Percentiles rank a stretch among this genome's conserved stretches.
These are phyloP conservation scores for Phtheirospermum japonicum DNA, from an alignment of 257 asterid species.

Conservation along the genomic window DNA sequence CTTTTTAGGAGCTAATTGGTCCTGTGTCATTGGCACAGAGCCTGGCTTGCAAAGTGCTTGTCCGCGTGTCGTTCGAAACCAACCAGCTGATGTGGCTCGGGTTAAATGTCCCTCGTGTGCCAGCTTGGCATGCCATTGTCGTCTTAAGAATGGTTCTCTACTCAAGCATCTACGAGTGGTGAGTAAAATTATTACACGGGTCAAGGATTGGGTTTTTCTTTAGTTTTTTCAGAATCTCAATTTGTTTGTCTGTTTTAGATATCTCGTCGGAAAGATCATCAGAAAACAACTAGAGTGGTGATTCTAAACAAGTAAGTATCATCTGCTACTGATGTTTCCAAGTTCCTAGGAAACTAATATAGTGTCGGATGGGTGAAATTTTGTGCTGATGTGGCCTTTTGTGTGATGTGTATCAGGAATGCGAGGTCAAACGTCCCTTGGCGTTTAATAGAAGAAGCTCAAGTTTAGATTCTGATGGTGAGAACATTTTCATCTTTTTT, in stretches of 20 bases:
- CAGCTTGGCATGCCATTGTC: slow-evolving; percentile 33
- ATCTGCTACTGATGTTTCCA: slow-evolving; percentile 22
- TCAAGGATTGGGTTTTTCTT: slow-evolving; percentile 6
- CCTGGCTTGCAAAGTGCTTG: slow-evolving; percentile 34
- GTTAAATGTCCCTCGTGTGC: slow-evolving; percentile 40
- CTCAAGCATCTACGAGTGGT: slow-evolving; percentile 46
- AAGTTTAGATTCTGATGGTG: slow-evolving; percentile 51
- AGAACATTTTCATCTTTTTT: slow-evolving; percentile 26
- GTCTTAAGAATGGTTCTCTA: slow-evolving; percentile 27
- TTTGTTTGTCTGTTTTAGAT: slow-evolving; percentile 30
- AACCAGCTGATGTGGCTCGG: slow-evolving; percentile 29
- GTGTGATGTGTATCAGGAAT: slow-evolving; percentile 36
- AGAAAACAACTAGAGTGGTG: slow-evolving; percentile 28
- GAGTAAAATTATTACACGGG: slow-evolving; percentile 26
- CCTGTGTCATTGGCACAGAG: slow-evolving; percentile 37
- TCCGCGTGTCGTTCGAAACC: slow-evolving; percentile 32
- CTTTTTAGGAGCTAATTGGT: slow-evolving; percentile 35
- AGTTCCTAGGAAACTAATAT: slow-evolving; percentile 24
- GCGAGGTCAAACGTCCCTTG: slow-evolving; percentile 32
- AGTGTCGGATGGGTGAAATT: slow-evolving; percentile 11
- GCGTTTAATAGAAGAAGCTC: slow-evolving; percentile 27
- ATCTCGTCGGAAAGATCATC: slow-evolving; percentile 39
- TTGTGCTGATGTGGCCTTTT: slow-evolving; percentile 14
- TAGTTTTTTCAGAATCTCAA: slow-evolving; percentile 3
- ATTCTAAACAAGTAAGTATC: slow-evolving; percentile 43